Conservation (phyloP, 1,284 basidiomycete species). For the Ganoderma leucocontextum region DNA sequence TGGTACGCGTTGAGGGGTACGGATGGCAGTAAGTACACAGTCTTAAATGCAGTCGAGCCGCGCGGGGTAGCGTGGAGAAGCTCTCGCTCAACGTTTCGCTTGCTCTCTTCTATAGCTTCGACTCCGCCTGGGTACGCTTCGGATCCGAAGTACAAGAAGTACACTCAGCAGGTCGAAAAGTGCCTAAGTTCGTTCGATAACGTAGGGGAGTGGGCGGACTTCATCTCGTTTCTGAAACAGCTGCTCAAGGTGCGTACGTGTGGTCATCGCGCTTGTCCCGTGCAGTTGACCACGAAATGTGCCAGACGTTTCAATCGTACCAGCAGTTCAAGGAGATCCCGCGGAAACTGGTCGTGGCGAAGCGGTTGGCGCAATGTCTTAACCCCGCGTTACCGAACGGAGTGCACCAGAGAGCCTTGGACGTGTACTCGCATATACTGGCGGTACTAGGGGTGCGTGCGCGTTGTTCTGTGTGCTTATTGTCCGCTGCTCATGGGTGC, state of each 20-base stretch:
- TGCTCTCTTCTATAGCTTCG: constrained; percentile 21
- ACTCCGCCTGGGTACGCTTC: constrained; percentile 60
- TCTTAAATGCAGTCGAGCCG: background rate
- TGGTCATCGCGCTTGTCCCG: background rate
- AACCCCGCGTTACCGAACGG: constrained; percentile 97
- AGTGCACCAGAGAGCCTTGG: constrained; percentile 95
- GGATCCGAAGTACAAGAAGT: constrained; percentile 98
- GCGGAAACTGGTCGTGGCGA: constrained; percentile 92
- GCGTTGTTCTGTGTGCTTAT: too few species aligned
- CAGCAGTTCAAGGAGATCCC: constrained; percentile 96
- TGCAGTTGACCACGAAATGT: constrained; percentile 5
- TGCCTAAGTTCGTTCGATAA: constrained; percentile 94
- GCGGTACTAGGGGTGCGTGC: constrained; percentile 84
- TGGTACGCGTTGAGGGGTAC: constrained; percentile 33
- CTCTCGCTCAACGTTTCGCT: constrained; percentile 1
- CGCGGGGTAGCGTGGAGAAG: background rate
- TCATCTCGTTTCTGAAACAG: constrained; percentile 96
- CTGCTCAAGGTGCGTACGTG: constrained; percentile 77
- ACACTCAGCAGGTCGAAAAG: constrained; percentile 89
- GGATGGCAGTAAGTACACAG: constrained; percentile 31
- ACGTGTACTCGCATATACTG: constrained; percentile 94
- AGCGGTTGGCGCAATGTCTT: constrained; percentile 94
- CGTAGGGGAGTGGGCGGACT: constrained; percentile 99
- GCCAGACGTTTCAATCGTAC: constrained; percentile 89
- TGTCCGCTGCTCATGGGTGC: background rate